phyloP scores from a whole-genome alignment of 345 rosid species.

The Eutrema yunnanense region DNA sequence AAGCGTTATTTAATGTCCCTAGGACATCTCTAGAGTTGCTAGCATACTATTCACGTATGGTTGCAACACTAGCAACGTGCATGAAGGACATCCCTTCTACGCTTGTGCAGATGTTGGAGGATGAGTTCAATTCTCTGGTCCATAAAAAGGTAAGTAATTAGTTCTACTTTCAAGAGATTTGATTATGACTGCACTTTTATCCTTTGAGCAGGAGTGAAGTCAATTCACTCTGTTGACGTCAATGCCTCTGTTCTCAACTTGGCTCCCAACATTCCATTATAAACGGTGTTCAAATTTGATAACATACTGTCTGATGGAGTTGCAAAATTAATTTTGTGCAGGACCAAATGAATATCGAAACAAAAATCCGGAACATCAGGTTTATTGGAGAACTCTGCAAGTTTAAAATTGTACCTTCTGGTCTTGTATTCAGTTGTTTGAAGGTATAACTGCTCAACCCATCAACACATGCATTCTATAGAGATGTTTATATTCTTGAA shows the following conservation, averaged over 20 bases:
- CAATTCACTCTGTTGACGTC: neutral
- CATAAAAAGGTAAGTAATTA: constrained; percentile 64
- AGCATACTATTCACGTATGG: constrained; percentile 95
- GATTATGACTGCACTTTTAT: constrained; percentile 10
- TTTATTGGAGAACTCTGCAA: constrained; percentile 99
- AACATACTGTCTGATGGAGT: constrained; percentile 9
- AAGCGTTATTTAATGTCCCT: constrained; percentile 92
- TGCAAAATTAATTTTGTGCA: constrained; percentile 34
- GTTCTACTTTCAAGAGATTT: neutral
- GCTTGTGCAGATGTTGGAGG: constrained; percentile 94
- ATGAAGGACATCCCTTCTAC: constrained; percentile 91
- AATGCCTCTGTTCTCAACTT: neutral
- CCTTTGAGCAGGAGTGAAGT: neutral
- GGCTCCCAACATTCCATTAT: neutral
- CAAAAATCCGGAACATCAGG: constrained; percentile 94
- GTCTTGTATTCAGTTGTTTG: constrained; percentile 85
- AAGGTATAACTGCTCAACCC: constrained; percentile 48
- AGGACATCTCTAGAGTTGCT: constrained; percentile 96
- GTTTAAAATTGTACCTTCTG: constrained; percentile 77
- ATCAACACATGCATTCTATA: constrained; percentile 8
- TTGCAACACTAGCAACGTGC: constrained; percentile 87
- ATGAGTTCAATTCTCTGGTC: constrained; percentile 89
- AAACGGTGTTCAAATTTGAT: neutral
- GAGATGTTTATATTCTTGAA: constrained; percentile 4
- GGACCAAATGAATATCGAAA: constrained; percentile 99